These are phyloP conservation scores for Solanum peruvianum DNA, from an alignment of 257 asterid genomes.

Conservation along the genomic window DNA sequence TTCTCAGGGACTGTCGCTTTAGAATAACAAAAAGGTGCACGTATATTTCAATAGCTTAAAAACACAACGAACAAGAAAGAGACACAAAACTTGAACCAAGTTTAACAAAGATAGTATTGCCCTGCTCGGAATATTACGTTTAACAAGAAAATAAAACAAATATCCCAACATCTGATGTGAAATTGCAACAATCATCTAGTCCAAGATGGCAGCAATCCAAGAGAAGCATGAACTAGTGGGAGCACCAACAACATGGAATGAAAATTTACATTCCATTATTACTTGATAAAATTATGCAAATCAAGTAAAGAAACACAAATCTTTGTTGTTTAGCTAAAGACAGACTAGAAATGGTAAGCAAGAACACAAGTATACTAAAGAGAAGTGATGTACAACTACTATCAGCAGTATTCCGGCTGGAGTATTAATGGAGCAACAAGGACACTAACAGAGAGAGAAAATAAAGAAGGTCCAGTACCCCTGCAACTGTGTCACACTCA, in stretches of 20 bases:
- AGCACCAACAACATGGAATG: constrained; percentile 10
- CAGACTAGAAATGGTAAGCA: neutral
- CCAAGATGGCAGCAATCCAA: neutral
- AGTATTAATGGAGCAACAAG: constrained; percentile 35
- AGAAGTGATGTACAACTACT: constrained; percentile 9
- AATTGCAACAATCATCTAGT: neutral
- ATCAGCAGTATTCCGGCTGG: constrained; percentile 13
- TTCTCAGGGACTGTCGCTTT: neutral
- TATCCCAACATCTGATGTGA: neutral
- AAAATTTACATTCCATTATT: neutral
- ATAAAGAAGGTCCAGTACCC: constrained; percentile 42
- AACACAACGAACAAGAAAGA: neutral
- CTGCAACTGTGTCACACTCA: constrained; percentile 50
- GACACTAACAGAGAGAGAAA: neutral
- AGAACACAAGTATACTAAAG: constrained; percentile 9
- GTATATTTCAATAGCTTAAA: neutral
- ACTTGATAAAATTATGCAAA: neutral
- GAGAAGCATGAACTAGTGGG: constrained; percentile 27
- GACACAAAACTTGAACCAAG: neutral
- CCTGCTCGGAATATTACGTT: neutral
- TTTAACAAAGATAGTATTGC: neutral
- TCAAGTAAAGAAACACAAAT: neutral
- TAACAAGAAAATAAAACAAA: neutral
- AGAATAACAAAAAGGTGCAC: neutral
- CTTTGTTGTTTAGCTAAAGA: neutral